Percentiles rank a stretch among this genome's conserved stretches.
Conservation (phyloP, 2,329 filamentous ascomycete species). For the Trichoderma polysporum region DNA sequence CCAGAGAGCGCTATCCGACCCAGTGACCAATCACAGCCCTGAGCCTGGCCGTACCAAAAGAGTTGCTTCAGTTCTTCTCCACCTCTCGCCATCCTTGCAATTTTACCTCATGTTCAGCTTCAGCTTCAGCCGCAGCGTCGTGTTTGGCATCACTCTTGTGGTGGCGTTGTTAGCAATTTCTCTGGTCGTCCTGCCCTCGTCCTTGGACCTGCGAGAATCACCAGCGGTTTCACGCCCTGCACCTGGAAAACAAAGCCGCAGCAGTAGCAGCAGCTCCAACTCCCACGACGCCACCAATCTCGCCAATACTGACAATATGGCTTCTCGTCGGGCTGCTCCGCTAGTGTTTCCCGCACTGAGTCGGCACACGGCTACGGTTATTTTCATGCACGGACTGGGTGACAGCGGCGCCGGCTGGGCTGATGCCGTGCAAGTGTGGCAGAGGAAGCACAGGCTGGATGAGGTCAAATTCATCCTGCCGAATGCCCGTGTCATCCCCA, state of each 20-base stretch:
- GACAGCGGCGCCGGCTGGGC: slow-evolving; percentile 80
- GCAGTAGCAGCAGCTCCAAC: background rate
- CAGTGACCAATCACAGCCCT: slow-evolving; percentile 6
- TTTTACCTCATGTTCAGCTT: slow-evolving; percentile 19
- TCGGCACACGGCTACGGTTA: slow-evolving; percentile 89
- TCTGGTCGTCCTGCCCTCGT: background rate
- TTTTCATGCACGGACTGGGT: slow-evolving; percentile 89
- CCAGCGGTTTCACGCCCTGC: background rate
- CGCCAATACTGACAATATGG: background rate
- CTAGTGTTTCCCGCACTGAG: slow-evolving; percentile 76
- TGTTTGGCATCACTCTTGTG: background rate
- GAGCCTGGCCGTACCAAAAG: background rate
- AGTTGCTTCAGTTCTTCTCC: background rate
- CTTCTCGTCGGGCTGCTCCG: slow-evolving; percentile 42
- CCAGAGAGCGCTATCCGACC: background rate
- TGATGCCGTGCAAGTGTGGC: slow-evolving; percentile 83
- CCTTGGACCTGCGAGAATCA: background rate
- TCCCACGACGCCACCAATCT: background rate
- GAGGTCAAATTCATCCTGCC: slow-evolving; percentile 95
- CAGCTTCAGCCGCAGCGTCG: background rate
- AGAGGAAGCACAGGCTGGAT: slow-evolving; percentile 73
- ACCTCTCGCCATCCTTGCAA: slow-evolving; percentile 9
- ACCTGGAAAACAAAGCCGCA: background rate
- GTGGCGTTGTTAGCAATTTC: slow-evolving; percentile 6
- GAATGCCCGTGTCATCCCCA: slow-evolving; percentile 81